Evolutionary conservation across 306 rosid species (phyloP), one percentile per base, ranked within the genome.

Genomic region (Begonia masoniana): DNA sequence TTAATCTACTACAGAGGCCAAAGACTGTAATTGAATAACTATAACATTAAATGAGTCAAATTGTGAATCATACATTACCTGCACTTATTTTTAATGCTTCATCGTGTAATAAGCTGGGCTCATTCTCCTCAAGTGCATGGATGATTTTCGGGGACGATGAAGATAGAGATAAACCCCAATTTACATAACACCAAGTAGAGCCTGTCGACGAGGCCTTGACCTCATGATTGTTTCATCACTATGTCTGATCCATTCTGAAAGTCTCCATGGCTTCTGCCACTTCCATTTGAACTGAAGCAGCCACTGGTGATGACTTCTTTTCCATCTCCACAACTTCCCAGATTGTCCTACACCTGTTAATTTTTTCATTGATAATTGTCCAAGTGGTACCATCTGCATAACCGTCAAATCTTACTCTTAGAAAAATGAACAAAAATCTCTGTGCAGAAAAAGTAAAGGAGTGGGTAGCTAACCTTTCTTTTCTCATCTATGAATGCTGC

Each of bases 261-360:
- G 95, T 76, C 77, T 92, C 99, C 99, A 92, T 2, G 99, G 99
- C 67, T 92, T 92, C 71, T 92, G 99, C 99, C 99, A 92, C 65
- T 83, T 92, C 99, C 99, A 92, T 60, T 87, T 92, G 67, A 92
- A 92, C 64, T 92, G 96, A 24, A 92, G 13, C 47, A 92, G 78
- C 96, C 99, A 92, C 58, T 76, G 96, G 68, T 92, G 99, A 70
- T 92, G 99, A 64, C 99, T 92, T 76, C 99, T 83, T 63, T 87
- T 92, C 99, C 99, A 92, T 62, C 95, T 79, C 99, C 99, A 92
- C 52, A 92, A 67, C 81, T 84, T 92, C 52, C 95, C 99, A 51
- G 82, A 72, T 47, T 86, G 93, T 61, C 99, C 99, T 14, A 75
- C 78, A 51, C 62, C 73, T 64, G 93, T 88, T 60, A 92, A 63